Base-by-base conservation (phyloP, 495 filamentous ascomycete genomes). In the Penicillium crystallinum region DNA sequence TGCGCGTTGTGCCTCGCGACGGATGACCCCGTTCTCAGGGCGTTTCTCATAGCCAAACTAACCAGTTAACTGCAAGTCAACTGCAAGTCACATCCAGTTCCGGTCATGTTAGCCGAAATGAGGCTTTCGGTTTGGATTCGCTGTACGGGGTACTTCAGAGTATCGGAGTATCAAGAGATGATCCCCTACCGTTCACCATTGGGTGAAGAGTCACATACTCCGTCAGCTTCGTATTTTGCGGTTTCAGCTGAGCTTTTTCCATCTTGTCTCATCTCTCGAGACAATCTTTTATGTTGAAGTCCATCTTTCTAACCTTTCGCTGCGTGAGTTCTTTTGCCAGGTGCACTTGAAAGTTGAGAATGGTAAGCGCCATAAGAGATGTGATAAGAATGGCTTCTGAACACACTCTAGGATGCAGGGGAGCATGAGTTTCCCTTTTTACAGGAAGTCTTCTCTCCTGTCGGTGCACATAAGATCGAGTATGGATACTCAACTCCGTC, bases 351-450 rank as follows among this genome's bases (percentile, higher is more conserved):
- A 37, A 12, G 10, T 50, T 15, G 3, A 41, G 18, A 25, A 52
- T 52, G 38, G 49, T 43, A 23, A 34, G 31, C 1, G 5, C 27
- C 11, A 0, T 17, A 2, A 29, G 11, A 42, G 8, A 27, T 22
- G 25, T 23, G 31, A 8, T 14, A 21, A 46, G 1, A 9, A 37
- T 25, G 17, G 40, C 33, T 38, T 18, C 35, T 46, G 21, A 38
- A 27, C 1, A 17, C 8, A 31, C 8, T 21, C 6, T 43, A 72
- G 66, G 69, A 64, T 37, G 44, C 56, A 27, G 41, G 43, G 17
- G 53, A 64, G 38, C 50, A 66, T 33, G 69, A 70, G 43, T 70
- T 66, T 45, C 69, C 69, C 9, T 72, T 72, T 34, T 50, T 72
- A 14, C 58, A 69, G 56, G 62, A 69, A 30, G 67, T 70, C 0